phyloP scores from a whole-genome alignment of 2,329 filamentous ascomycete species.

The Fusarium beomiforme region DNA sequence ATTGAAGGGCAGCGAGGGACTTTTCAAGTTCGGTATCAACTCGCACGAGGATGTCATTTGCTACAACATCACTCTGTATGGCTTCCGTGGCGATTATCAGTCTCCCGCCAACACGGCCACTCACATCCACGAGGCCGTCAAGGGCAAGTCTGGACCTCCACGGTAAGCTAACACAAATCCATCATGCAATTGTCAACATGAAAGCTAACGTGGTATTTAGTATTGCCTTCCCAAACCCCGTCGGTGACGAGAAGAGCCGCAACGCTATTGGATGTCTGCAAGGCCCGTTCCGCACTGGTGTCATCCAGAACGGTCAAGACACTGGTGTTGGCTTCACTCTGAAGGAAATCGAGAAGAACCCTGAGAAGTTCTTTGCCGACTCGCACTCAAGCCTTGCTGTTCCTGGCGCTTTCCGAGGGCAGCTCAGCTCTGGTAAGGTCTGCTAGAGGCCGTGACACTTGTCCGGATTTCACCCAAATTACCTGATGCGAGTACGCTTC shows the following conservation, averaged over 20 bases:
- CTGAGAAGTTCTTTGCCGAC: conserved; percentile 62
- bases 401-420: conserved; percentile 63
- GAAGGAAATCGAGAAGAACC: conserved; percentile 60
- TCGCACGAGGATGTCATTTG: conserved; percentile 54
- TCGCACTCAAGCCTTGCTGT: conserved; percentile 60
- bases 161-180: conserved; percentile 43
- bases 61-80: conserved; percentile 61
- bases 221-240: conserved; percentile 61
- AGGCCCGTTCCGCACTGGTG: conserved; percentile 50
- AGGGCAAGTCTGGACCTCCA: conserved; percentile 60
- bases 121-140: conserved; percentile 62
- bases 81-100: conserved; percentile 60
- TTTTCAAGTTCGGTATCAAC: conserved; percentile 65
- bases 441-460: conserved; percentile 7
- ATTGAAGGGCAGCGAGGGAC: conserved; percentile 55
- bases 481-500: background rate
- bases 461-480: background rate
- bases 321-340: conserved; percentile 58
- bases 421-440: conserved; percentile 48
- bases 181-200: background rate
- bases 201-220: conserved; percentile 27
- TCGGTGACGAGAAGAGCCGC: conserved; percentile 48
- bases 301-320: conserved; percentile 44
- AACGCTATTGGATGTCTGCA: conserved; percentile 54
- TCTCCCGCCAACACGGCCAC: conserved; percentile 63